Conservation (phyloP, 805 yeast species). For the Zygoascus ofunaensis region DNA sequence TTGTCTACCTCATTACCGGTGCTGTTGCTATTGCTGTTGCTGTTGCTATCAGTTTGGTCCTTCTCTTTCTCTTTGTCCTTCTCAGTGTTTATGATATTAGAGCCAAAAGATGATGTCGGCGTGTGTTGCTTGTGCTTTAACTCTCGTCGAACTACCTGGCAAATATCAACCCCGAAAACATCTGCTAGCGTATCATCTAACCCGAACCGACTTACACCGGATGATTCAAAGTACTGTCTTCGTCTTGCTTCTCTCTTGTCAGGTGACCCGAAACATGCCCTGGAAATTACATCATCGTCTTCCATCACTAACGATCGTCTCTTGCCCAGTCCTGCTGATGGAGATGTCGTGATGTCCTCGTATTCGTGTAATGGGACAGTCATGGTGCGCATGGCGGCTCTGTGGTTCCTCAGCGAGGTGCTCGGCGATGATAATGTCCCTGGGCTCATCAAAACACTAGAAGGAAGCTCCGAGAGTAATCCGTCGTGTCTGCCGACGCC, state of each 20-base stretch:
- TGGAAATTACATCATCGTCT: constrained; percentile 27
- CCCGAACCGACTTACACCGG: constrained; percentile 17
- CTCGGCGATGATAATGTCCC: constrained; percentile 1
- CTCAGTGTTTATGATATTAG: not conserved
- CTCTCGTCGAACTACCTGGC: constrained; percentile 41
- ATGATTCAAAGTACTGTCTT: constrained; percentile 22
- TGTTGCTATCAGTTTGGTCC: constrained; percentile 3
- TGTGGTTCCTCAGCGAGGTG: constrained; percentile 18
- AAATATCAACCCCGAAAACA: constrained; percentile 50
- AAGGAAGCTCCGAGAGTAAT: not conserved
- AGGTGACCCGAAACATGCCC: constrained; percentile 32
- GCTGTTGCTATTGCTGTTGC: not conserved
- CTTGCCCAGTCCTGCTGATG: constrained; percentile 8
- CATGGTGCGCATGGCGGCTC: constrained; percentile 19
- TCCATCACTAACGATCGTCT: constrained; percentile 5
- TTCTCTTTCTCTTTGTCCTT: not conserved
- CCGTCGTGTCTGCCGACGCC: not conserved
- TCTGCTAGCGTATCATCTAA: constrained; percentile 31
- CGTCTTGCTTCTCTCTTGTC: constrained; percentile 25
- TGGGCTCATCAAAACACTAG: not conserved
- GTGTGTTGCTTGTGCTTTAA: constrained; percentile 22
- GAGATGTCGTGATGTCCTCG: constrained; percentile 29
- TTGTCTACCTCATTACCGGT: not conserved
- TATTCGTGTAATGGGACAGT: constrained; percentile 23
- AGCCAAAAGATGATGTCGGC: not conserved